Conservation (phyloP, 2,329 filamentous ascomycete genomes). For the Annulohypoxylon truncatum region DNA sequence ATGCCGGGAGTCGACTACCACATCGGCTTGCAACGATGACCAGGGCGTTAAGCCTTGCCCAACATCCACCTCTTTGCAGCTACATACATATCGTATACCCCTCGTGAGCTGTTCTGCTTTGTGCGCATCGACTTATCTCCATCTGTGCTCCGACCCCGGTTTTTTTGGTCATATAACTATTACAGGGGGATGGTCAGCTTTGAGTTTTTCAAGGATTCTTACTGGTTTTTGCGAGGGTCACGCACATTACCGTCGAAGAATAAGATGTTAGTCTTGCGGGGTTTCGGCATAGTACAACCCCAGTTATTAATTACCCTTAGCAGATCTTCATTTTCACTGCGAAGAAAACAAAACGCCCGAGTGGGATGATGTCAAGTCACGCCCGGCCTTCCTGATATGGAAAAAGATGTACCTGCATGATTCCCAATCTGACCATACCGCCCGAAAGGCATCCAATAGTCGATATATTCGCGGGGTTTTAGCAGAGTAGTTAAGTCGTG, state of each 20-base stretch:
- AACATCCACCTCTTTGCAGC: slow-evolving; percentile 23
- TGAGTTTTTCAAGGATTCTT: slow-evolving; percentile 34
- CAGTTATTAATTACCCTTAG: slow-evolving; percentile 32
- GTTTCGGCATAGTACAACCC: slow-evolving; percentile 24
- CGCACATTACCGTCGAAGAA: slow-evolving; percentile 35
- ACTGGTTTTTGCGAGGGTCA: slow-evolving; percentile 44
- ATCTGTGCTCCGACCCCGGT: slow-evolving; percentile 24
- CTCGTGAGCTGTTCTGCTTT: slow-evolving; percentile 26
- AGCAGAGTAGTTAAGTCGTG: slow-evolving; percentile 19
- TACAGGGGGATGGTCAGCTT: slow-evolving; percentile 40
- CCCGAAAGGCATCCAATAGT: slow-evolving; percentile 33
- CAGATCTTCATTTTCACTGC: slow-evolving; percentile 37
- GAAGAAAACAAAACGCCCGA: slow-evolving; percentile 14
- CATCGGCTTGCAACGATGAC: slow-evolving; percentile 24
- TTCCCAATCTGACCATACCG: slow-evolving; percentile 25
- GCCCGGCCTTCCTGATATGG: slow-evolving; percentile 33
- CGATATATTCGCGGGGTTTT: slow-evolving; percentile 15
- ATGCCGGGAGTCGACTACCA: slow-evolving; percentile 23
- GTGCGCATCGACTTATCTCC: slow-evolving; percentile 32
- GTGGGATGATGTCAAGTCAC: slow-evolving; percentile 31
- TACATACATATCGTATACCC: slow-evolving; percentile 26
- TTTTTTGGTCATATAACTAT: slow-evolving; percentile 30
- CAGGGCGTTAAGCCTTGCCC: slow-evolving; percentile 15
- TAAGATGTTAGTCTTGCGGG: slow-evolving; percentile 25
- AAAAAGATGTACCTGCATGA: slow-evolving; percentile 14